Evolutionary conservation across 2,329 filamentous ascomycete species (phyloP).

Genomic region (Cordyceps javanica): DNA sequence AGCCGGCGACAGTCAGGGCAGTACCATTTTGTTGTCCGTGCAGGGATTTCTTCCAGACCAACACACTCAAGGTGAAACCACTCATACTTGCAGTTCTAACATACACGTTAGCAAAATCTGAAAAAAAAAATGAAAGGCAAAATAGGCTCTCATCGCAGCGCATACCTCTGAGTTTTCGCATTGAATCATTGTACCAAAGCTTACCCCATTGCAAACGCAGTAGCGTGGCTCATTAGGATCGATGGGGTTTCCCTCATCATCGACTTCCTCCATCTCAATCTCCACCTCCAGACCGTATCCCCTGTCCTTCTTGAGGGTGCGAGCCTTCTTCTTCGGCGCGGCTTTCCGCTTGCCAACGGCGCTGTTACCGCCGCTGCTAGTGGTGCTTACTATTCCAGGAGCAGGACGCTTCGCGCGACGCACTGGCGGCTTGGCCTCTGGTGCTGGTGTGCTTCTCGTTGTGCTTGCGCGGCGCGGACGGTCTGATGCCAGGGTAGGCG

Average conservation of each 20-base stretch:
- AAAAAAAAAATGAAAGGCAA: not conserved
- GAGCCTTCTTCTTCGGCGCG: constrained; percentile 59
- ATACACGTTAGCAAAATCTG: constrained; percentile 15
- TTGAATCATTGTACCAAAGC: constrained; percentile 76
- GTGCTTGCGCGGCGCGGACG: constrained; percentile 51
- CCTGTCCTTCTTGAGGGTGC: constrained; percentile 43
- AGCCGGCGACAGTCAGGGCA: constrained; percentile 67
- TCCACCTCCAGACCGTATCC: constrained; percentile 35
- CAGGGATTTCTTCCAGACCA: constrained; percentile 59
- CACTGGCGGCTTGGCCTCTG: constrained; percentile 40
- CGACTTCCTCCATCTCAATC: constrained; percentile 52
- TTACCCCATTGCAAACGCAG: constrained; percentile 73
- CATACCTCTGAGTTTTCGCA: constrained; percentile 70
- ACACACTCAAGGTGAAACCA: constrained; percentile 85
- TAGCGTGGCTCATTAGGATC: constrained; percentile 72
- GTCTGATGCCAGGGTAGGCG: constrained; percentile 43
- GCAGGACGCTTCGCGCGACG: constrained; percentile 64
- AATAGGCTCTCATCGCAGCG: not conserved
- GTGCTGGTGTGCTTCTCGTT: constrained; percentile 50
- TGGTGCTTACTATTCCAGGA: constrained; percentile 63
- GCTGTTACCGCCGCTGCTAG: constrained; percentile 54
- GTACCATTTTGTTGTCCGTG: constrained; percentile 75
- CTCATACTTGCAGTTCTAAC: constrained; percentile 66
- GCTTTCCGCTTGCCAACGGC: constrained; percentile 68
- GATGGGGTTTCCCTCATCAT: constrained; percentile 63